Percentiles rank a stretch among this genome's conserved stretches.
Conservation (phyloP, 2,329 filamentous ascomycete genomes). For the Paraconiothyrium brasiliense region DNA sequence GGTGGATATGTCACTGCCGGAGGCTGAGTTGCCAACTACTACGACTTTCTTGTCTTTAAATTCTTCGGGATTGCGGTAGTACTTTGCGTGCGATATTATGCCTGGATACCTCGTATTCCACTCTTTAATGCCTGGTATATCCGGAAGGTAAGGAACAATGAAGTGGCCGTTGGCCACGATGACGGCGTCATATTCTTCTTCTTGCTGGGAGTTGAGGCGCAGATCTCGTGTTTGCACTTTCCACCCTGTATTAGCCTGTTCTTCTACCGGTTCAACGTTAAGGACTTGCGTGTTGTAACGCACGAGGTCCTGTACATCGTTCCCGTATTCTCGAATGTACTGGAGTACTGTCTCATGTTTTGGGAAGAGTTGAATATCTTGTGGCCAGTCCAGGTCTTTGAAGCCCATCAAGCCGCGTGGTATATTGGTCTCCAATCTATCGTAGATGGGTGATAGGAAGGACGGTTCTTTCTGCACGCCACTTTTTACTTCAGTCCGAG, state of each 20-base stretch:
- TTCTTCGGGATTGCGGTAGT: slow-evolving; percentile 72
- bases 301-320: slow-evolving; percentile 73
- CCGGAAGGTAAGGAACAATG: slow-evolving; percentile 56
- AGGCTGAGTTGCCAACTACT: slow-evolving; percentile 84
- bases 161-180: slow-evolving; percentile 61
- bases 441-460: slow-evolving; percentile 87
- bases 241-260: slow-evolving; percentile 60
- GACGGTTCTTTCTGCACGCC: slow-evolving; percentile 56
- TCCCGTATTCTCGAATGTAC: slow-evolving; percentile 78
- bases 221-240: slow-evolving; percentile 65
- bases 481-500: slow-evolving; percentile 6
- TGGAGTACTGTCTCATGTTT: slow-evolving; percentile 73
- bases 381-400: slow-evolving; percentile 73
- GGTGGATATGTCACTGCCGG: slow-evolving; percentile 81
- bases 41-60: slow-evolving; percentile 77
- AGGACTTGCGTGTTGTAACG: slow-evolving; percentile 75
- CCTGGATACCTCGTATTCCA: slow-evolving; percentile 53
- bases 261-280: slow-evolving; percentile 58
- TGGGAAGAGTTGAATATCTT: slow-evolving; percentile 76
- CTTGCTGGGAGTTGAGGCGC: slow-evolving; percentile 50
- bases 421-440: slow-evolving; percentile 85
- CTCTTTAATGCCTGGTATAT: slow-evolving; percentile 52
- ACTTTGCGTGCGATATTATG: slow-evolving; percentile 70
- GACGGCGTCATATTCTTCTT: slow-evolving; percentile 64
- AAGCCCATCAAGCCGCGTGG: slow-evolving; percentile 83